Percentiles rank a stretch among this genome's conserved stretches.
Conservation (phyloP, 345 rosid species). For the Lumnitzera racemosa region DNA sequence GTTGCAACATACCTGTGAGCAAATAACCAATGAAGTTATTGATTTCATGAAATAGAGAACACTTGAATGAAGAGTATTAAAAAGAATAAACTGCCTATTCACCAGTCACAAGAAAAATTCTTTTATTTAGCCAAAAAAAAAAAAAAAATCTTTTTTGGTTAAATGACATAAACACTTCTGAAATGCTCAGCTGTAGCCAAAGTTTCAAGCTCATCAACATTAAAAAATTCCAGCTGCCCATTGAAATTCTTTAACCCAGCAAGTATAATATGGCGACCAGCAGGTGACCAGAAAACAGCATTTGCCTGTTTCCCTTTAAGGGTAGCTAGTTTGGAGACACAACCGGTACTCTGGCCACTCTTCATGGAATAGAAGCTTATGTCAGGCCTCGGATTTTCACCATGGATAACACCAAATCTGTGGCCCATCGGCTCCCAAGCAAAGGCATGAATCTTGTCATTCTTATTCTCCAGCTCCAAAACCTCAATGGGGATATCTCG, state of each 20-base stretch:
- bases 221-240: constrained; percentile 88
- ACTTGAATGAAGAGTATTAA: no score
- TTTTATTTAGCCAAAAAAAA: no score
- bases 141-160: no score
- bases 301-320: constrained; percentile 90
- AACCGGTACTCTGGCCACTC: constrained; percentile 45
- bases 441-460: constrained; percentile 88
- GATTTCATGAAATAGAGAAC: background rate
- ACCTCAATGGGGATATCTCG: constrained; percentile 96
- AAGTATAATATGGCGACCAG: constrained; percentile 67
- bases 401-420: constrained; percentile 91
- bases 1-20: constrained; percentile 72
- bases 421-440: constrained; percentile 99
- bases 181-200: constrained; percentile 94
- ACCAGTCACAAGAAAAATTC: background rate
- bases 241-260: constrained; percentile 94
- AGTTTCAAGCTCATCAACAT: constrained; percentile 92
- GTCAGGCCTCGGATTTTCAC: constrained; percentile 92
- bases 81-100: background rate
- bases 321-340: constrained; percentile 75
- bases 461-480: constrained; percentile 95
- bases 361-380: constrained; percentile 86
- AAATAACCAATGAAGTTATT: background rate
- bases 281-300: constrained; percentile 95
- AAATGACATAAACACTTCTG: constrained; percentile 25